Evolutionary conservation across 257 asterid genomes (phyloP).

Genomic region (Nicotiana sylvestris): DNA sequence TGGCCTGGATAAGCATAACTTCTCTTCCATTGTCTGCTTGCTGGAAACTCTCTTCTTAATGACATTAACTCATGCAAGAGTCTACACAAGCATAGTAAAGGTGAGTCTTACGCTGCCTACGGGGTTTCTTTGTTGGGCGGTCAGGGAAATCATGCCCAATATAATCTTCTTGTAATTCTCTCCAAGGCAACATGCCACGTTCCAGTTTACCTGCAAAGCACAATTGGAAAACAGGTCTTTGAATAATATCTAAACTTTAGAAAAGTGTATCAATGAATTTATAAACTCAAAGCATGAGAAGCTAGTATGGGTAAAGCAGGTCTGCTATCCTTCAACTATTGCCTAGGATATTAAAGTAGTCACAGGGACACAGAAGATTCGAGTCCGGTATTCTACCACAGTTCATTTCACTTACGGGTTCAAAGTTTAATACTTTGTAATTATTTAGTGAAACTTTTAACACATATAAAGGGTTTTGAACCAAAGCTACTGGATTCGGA

Average conservation of each 20-base stretch:
- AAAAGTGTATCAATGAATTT: neutral
- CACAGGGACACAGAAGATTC: neutral
- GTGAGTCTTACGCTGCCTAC: constrained; percentile 53
- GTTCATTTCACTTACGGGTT: no score
- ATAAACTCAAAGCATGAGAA: neutral
- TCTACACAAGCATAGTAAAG: constrained; percentile 10
- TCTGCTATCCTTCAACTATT: neutral
- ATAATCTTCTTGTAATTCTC: constrained; percentile 23
- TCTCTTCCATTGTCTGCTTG: neutral
- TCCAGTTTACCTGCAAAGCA: constrained; percentile 26
- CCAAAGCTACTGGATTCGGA: no score
- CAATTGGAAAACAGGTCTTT: neutral
- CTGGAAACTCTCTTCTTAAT: neutral
- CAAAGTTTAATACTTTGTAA: no score
- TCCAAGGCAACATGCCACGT: constrained; percentile 34
- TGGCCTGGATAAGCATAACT: neutral
- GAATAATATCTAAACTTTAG: neutral
- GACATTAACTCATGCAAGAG: constrained; percentile 4
- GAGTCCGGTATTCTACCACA: no score
- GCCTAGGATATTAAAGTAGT: neutral
- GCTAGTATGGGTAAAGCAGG: neutral
- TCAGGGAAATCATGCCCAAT: constrained; percentile 22
- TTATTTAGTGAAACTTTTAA: no score
- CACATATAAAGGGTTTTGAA: no score
- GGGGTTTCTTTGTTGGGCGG: constrained; percentile 44